Base-by-base conservation (phyloP, 805 yeast genomes). In the Metschnikowia orientalis region DNA sequence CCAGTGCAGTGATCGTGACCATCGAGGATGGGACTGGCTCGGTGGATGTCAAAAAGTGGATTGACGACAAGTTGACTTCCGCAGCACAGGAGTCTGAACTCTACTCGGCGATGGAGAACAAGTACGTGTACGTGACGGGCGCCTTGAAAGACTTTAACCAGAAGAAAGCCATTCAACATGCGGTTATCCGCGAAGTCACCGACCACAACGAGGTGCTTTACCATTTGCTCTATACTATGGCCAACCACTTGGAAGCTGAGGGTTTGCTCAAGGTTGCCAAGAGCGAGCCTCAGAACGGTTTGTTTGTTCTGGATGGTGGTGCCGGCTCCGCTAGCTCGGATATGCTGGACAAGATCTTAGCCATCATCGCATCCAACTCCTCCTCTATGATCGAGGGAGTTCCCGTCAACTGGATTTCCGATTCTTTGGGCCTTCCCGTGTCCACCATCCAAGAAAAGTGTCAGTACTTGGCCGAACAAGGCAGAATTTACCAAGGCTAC, bases 21-120 rank as follows among this genome's bases (percentile, higher is more conserved):
- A 50, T 83, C n/a, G 92, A 83, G 49, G 94, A 83, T 53, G 90
- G 92, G 8, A 79, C 92, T 33, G 58, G 87, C 0, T 44, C 53
- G 16, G 63, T 79, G 5, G 80, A 78, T 16, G 69, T 82, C 29
- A 71, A 81, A 47, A 71, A 72, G 42, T 83, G 90, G 90, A 51
- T 61, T 11, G 63, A 54, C 23, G 53, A 50, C 25, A 45, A 54
- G 15, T 37, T 54, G n/a, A 34, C 44, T 24, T 50, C 62, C 8
- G 56, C 61, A 6, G 51, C 43, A 44, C 63, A 41, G 32, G 57
- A 56, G 38, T 32, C 53, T 20, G 57, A 48, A 50, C 53, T 57
- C 21, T 61, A 61, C 31, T 59, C 53, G 32, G 57, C 56, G 18
- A 47, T 59, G 38, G 59, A 73, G 18, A 78, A 79, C 28, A 71